Evolutionary conservation across 1,139 yeast species (phyloP), one percentile per base, ranked within the genome.

Genomic region (Wickerhamomyces sp.): DNA sequence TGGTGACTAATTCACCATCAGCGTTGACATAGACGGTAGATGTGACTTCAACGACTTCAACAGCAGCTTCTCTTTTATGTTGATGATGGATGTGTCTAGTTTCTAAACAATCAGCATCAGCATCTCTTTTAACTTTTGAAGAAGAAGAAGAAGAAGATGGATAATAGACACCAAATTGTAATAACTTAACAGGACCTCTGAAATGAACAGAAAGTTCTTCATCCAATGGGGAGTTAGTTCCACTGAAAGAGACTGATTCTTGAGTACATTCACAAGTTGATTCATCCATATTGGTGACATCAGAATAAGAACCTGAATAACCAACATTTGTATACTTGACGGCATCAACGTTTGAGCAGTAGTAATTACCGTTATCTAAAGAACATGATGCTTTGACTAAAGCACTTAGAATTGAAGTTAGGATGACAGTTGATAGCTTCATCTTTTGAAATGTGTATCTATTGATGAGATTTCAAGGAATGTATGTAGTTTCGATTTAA

Each of bases 121-220:
- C 57, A 44, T 68, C 74, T 64, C 71, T 67, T 60, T 69, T 71
- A 53, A 64, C 61, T 41, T 61, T 55, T 30, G 65, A 46, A 30
- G 70, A 54, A 33, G 68, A 55, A 29, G 66, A n/a, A n/a, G n/a
- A 53, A 14, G 65, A 49, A 23, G 70, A 57, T 50, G 81, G 79
- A 51, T 76, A 73, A 68, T 83, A 84, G 56, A 75, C 88, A 56
- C 90, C 97, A 62, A 93, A 89, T 67, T 87, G 86, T 59, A 74
- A 69, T 62, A 91, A 76, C 49, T 78, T 73, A 55, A 93, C 66
- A 33, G 98, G 99, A 47, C 98, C 99, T 69, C 98, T 81, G 74
- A 91, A 88, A 67, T 91, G 98, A 47, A 93, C 87, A 15, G 96
- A 83, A 44, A 91, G 71, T 65, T 89, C 96, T 68, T 89, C 95